phyloP scores from a whole-genome alignment of 345 rosid genomes.

The Fremontodendron californicum region DNA sequence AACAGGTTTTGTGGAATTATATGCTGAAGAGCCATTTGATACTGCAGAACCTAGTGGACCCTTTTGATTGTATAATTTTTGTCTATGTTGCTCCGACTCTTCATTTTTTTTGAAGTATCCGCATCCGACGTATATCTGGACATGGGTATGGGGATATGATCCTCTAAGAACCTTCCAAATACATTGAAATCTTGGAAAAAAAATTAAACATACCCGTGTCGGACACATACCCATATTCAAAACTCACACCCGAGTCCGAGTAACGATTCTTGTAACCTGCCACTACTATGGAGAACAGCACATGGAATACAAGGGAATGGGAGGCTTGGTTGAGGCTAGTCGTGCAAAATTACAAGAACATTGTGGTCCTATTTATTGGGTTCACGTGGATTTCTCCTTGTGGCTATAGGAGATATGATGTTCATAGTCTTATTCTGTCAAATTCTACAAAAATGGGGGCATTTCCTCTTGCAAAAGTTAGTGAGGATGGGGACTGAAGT shows the following conservation, averaged over 20 bases:
- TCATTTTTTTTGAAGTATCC: too few species aligned
- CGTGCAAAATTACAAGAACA: background rate
- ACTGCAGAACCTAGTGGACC: background rate
- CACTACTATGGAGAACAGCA: background rate
- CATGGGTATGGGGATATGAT: too few species aligned
- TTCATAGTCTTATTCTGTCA: background rate
- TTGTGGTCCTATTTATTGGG: background rate
- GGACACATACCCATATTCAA: too few species aligned
- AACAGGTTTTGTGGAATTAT: background rate
- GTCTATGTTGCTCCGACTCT: too few species aligned
- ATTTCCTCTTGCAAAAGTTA: background rate
- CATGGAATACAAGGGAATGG: background rate
- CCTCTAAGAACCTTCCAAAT: too few species aligned
- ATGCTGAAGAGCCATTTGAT: background rate
- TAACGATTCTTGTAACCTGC: background rate
- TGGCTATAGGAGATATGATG: conserved; percentile 15
- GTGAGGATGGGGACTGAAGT: background rate
- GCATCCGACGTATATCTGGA: too few species aligned
- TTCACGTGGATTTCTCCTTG: conserved; percentile 13
- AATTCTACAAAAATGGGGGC: background rate
- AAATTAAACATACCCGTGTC: too few species aligned
- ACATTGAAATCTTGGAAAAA: too few species aligned
- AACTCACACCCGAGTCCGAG: too few species aligned
- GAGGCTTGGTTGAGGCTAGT: background rate
- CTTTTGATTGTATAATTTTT: background rate